Percentiles rank a stretch among this genome's conserved stretches.
Evolutionary conservation across 129 eudicot genomes (phyloP).

Genomic region (Saussurea involucrata): DNA sequence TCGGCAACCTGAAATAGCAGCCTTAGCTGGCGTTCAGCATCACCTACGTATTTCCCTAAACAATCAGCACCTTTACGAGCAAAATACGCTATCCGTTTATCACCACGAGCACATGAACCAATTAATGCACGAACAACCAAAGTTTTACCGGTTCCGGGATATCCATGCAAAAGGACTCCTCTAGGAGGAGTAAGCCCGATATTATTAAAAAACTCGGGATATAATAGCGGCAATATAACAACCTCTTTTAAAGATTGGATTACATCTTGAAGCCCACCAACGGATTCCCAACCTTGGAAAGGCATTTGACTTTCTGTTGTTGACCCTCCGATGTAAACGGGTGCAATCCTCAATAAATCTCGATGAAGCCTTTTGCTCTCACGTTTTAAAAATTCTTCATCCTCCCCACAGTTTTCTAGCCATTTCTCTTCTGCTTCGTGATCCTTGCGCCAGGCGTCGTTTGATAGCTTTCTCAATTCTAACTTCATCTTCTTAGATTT

Average conservation of each 20-base stretch:
- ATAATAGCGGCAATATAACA: constrained; percentile 84
- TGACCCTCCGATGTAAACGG: constrained; percentile 84
- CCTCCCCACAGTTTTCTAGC: constrained; percentile 98
- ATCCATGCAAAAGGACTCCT: constrained; percentile 95
- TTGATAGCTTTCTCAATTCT: constrained; percentile 75
- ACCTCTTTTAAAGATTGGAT: constrained; percentile 93
- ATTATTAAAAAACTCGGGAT: constrained; percentile 77
- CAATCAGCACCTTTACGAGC: constrained; percentile 99
- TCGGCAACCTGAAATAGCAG: constrained; percentile 97
- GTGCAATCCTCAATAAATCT: constrained; percentile 81
- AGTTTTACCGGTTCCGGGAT: constrained; percentile 99
- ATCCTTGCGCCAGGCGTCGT: constrained; percentile 81
- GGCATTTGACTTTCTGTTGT: constrained; percentile 45
- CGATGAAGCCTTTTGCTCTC: constrained; percentile 97
- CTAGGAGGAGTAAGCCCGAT: constrained; percentile 94
- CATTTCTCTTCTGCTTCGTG: constrained; percentile 92
- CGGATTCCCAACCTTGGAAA: constrained; percentile 95
- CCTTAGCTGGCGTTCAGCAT: constrained; percentile 98
- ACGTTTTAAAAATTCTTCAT: constrained; percentile 92
- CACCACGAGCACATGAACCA: constrained; percentile 98
- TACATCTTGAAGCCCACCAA: constrained; percentile 92
- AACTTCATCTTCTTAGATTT: constrained; percentile 71
- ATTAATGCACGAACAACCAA: constrained; percentile 88
- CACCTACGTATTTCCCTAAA: constrained; percentile 98
- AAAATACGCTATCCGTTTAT: constrained; percentile 85